Evolutionary conservation across 768 basidiomycete species (phyloP).

Genomic region (Strobilomyces confusus): DNA sequence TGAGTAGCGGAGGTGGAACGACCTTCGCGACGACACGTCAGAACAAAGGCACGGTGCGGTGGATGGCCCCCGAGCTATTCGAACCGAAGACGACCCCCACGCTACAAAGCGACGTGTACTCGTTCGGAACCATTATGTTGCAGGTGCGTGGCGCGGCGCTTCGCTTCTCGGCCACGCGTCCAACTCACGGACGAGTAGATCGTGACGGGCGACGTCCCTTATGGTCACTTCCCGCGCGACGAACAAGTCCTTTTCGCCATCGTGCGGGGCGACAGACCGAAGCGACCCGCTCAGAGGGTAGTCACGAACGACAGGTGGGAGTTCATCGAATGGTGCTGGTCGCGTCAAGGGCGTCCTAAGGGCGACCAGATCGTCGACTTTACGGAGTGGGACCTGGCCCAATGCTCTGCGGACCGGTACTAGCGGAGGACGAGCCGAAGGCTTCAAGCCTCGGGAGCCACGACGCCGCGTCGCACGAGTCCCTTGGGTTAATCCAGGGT

Average conservation of each 20-base stretch:
- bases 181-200: background rate
- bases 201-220: constrained; percentile 4
- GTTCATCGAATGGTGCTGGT: constrained; percentile 1
- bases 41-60: background rate
- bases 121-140: constrained; percentile 10
- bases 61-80: constrained; percentile 3
- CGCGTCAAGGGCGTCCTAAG: background rate
- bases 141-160: constrained; percentile 1
- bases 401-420: background rate
- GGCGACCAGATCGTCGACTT: background rate
- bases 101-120: constrained; percentile 3
- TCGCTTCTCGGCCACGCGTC: background rate
- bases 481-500: no score
- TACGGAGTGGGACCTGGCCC: background rate
- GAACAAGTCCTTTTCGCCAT: constrained; percentile 1
- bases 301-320: background rate
- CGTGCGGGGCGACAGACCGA: background rate
- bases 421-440: no score
- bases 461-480: no score
- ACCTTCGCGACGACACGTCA: background rate
- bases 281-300: background rate
- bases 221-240: background rate
- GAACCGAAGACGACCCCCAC: background rate
- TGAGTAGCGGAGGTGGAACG: background rate
- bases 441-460: no score